A percentile compares a stretch with the other conserved stretches of the same genome.
phyloP scores from a whole-genome alignment of 306 rosid species.

The Medicago lupulina region DNA sequence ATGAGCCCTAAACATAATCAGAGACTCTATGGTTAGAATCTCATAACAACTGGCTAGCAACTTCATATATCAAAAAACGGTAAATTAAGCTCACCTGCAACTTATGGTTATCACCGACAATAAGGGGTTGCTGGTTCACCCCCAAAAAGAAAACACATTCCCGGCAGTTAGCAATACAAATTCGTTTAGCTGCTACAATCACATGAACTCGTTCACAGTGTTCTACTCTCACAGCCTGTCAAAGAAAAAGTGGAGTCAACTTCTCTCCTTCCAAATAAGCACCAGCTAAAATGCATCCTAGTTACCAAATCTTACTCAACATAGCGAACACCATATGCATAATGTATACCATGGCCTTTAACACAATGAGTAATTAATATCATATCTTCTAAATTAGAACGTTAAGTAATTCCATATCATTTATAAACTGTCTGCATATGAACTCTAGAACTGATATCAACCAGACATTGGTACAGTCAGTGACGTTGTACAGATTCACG shows the following conservation, averaged over 20 bases:
- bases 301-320: constrained; percentile 27
- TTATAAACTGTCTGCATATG: constrained; percentile 13
- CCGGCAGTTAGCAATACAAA: constrained; percentile 97
- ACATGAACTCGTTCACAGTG: constrained; percentile 99
- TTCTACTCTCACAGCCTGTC: constrained; percentile 94
- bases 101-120: constrained; percentile 93
- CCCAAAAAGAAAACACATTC: constrained; percentile 94
- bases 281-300: constrained; percentile 21
- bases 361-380: not conserved
- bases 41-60: constrained; percentile 33
- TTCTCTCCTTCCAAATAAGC: constrained; percentile 38
- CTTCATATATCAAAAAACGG: constrained; percentile 35
- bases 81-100: constrained; percentile 70
- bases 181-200: constrained; percentile 82
- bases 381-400: constrained; percentile 27
- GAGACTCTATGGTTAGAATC: constrained; percentile 14
- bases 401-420: constrained; percentile 2
- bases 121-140: constrained; percentile 91
- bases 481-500: not conserved
- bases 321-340: constrained; percentile 16
- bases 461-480: not conserved
- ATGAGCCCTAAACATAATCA: constrained; percentile 19
- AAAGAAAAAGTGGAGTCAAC: constrained; percentile 41
- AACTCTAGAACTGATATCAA: constrained; percentile 6
- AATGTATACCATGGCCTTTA: constrained; percentile 23